Percentiles rank a stretch among this genome's conserved stretches.
These are phyloP conservation scores for Staphylotrichum tortipilum DNA, from an alignment of 495 filamentous ascomycete species.

Conservation along the genomic window DNA sequence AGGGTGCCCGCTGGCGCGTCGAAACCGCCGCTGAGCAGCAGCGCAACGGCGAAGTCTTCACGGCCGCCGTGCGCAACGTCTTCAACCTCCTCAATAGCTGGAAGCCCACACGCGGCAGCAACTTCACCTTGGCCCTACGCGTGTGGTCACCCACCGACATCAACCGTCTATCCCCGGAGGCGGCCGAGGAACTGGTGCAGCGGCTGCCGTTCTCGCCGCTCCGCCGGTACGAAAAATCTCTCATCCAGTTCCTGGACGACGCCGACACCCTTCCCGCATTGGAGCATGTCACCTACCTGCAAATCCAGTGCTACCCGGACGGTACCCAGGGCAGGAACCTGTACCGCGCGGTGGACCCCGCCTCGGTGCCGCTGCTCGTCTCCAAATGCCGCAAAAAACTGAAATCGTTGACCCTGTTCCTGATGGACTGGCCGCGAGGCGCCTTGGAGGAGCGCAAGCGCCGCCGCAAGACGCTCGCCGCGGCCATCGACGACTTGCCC, in stretches of 20 bases:
- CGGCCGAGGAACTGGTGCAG: not conserved
- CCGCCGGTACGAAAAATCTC: not conserved
- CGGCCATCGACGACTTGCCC: not conserved
- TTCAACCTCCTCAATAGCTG: not conserved
- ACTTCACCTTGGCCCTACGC: not conserved
- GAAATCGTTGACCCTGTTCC: not conserved
- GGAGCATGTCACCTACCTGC: not conserved
- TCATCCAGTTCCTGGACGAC: not conserved
- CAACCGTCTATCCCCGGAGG: not conserved
- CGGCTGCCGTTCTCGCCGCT: not conserved
- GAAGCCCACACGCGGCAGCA: not conserved
- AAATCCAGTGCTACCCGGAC: not conserved
- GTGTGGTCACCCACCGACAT: conserved; percentile 1
- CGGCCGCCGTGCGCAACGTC: not conserved
- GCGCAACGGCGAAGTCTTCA: conserved; percentile 2
- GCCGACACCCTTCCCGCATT: not conserved
- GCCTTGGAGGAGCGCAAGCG: conserved; percentile 1
- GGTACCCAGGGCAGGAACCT: not conserved
- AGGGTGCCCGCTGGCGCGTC: not conserved
- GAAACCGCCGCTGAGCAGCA: not conserved
- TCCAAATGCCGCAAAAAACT: not conserved
- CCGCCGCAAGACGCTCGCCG: not conserved
- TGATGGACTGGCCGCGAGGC: conserved; percentile 8
- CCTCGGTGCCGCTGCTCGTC: not conserved
- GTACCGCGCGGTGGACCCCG: not conserved